Conservation (phyloP, 768 basidiomycete species). For the Agaricus subrufescens region DNA sequence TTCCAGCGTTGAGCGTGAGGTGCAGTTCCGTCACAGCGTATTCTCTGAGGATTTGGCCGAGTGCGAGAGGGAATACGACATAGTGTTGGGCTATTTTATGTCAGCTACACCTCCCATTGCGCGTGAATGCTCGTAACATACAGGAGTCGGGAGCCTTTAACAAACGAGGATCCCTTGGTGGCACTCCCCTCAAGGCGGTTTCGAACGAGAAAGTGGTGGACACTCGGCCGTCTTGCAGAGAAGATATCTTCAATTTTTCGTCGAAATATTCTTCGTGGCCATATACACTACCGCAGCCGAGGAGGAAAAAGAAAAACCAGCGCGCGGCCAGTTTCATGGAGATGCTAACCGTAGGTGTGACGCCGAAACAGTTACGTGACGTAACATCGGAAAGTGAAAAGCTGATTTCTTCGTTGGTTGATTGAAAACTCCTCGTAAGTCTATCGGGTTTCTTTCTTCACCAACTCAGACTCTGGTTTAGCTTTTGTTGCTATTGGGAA, state of each 20-base stretch:
- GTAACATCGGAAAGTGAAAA: background rate
- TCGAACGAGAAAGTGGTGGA: conserved; percentile 77
- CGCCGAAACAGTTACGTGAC: background rate
- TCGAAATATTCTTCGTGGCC: conserved; percentile 41
- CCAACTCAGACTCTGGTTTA: background rate
- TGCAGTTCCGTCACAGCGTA: conserved; percentile 87
- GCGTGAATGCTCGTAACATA: conserved; percentile 17
- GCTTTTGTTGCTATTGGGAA: too few relatives aligned
- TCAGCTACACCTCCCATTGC: background rate
- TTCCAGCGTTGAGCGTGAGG: conserved; percentile 85
- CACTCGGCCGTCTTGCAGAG: conserved; percentile 81
- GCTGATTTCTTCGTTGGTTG: background rate
- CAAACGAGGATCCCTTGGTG: conserved; percentile 52
- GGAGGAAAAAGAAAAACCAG: conserved; percentile 3
- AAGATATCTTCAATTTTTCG: conserved; percentile 37
- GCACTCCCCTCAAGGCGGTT: conserved; percentile 49
- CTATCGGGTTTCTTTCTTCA: background rate
- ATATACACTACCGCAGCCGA: conserved; percentile 13
- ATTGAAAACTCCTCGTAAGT: background rate
- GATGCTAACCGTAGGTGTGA: background rate
- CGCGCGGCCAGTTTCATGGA: conserved; percentile 6
- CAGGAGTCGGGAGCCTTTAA: conserved; percentile 45
- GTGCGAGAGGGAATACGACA: conserved; percentile 76
- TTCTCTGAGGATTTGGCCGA: conserved; percentile 83
- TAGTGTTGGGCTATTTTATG: conserved; percentile 70